Percentiles rank a stretch among this genome's conserved stretches.
phyloP scores from a whole-genome alignment of 345 rosid species.

The Gossypium arboreum region DNA sequence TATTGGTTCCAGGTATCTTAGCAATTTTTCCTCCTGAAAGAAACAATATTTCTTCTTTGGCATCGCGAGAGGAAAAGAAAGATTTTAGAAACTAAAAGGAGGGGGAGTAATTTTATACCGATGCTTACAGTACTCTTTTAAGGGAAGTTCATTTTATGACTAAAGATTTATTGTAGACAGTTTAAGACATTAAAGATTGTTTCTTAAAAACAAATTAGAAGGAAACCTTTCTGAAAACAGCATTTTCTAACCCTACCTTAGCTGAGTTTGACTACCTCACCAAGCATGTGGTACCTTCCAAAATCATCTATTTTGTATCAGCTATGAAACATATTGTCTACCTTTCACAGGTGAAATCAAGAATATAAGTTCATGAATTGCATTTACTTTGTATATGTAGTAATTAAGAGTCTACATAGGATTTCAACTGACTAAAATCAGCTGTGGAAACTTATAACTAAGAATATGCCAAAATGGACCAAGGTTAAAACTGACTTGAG shows the following conservation, averaged over 20 bases:
- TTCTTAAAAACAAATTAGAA: not conserved
- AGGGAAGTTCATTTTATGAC: not conserved
- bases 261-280: not conserved
- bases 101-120: not conserved
- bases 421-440: not conserved
- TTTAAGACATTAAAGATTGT: not conserved
- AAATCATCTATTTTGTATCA: not conserved
- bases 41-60: not conserved
- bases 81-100: not conserved
- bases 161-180: not conserved
- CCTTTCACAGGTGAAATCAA: not conserved
- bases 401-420: not conserved
- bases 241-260: not conserved
- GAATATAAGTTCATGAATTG: not conserved
- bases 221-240: not conserved
- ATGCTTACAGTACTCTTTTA: not conserved
- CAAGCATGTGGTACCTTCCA: not conserved
- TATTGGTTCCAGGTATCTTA: constrained; percentile 82
- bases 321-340: not conserved
- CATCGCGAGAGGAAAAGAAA: not conserved
- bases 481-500: not conserved
- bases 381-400: not conserved
- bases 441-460: not conserved
- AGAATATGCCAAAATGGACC: not conserved
- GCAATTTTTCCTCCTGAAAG: not conserved